Percentiles rank a stretch among this genome's conserved stretches.
phyloP scores from a whole-genome alignment of 176 grass and related monocot species.

The Oryza rufipogon region DNA sequence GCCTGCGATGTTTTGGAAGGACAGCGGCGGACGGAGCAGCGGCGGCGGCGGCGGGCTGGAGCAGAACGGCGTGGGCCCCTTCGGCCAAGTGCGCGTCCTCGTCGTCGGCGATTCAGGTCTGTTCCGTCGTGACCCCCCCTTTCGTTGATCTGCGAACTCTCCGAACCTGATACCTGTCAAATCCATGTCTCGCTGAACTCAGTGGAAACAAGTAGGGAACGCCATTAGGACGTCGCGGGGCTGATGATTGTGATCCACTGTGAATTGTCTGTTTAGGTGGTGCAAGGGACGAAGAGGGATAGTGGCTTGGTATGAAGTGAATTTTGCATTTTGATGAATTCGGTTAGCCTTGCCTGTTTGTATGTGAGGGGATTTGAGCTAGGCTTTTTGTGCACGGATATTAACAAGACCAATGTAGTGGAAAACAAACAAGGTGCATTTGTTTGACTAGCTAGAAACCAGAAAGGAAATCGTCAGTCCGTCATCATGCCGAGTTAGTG shows the following conservation, averaged over 20 bases:
- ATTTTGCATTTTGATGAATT: neutral
- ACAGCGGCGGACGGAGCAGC: constrained; percentile 48
- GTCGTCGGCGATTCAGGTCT: constrained; percentile 89
- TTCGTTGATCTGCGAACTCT: neutral
- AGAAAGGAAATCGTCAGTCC: neutral
- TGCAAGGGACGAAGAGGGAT: neutral
- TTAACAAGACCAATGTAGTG: neutral
- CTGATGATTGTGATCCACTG: neutral
- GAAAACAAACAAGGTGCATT: neutral
- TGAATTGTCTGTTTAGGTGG: neutral
- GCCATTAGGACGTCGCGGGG: neutral
- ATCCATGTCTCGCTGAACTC: no score
- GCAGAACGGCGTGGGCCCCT: constrained; percentile 69
- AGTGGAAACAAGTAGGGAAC: neutral
- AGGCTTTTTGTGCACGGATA: constrained; percentile 10
- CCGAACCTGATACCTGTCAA: no score
- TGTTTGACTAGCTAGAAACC: neutral
- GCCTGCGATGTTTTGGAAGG: constrained; percentile 84
- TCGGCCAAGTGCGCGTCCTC: constrained; percentile 88
- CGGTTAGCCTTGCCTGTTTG: neutral
- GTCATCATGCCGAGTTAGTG: neutral
- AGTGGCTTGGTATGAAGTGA: neutral
- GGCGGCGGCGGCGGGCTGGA: constrained; percentile 56
- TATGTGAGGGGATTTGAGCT: neutral
- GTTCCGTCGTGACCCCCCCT: neutral